Base-by-base conservation (phyloP, 805 yeast genomes). In the Zygosaccharomyces lentus region DNA sequence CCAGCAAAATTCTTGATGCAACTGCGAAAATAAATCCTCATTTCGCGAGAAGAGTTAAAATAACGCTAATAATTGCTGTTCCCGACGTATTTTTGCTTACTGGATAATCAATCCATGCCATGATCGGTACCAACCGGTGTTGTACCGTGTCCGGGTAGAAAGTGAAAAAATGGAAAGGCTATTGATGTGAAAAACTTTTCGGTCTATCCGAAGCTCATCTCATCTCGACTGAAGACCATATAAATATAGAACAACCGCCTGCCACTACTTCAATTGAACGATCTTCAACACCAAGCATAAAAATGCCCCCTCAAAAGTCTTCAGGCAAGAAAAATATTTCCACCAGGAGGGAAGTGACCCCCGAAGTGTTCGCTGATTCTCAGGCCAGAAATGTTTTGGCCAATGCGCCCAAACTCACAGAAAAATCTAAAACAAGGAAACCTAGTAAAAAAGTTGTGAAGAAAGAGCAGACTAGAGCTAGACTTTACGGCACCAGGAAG, bases 351-450 rank as follows among this genome's bases (percentile, higher is more conserved):
- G 70, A 71, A 15, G 76, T 82, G 2, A 80, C 77, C 46, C 77
- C 87, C 2, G 91, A 85, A 55, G 84, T 85, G 21, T 73, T 71
- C 50, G 66, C 77, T 25, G 90, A 85, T 59, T 72, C 79, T 0
- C 72, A 70, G n/a, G 91, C 93, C 4, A 73, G 86, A 57, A 86
- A 86, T 61, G 72, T 79, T 50, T 65, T 85, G 41, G 78, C 75
- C 23, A 56, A 59, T 43, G 57, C 54, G 13, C 84, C 87, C 12
- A 78, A 78, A 36, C 61, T 76, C 37, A 78, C 84, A 0, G 81
- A 81, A 32, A 82, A 77, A 60, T 74, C 87, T 2, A 73, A 66
- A 17, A 74, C 73, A 15, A 66, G 69, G 50, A 74, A 73, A 52
- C 74, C 74, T 31, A 70, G 71, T 25, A 82, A 80, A 50, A 65